Evolutionary conservation across 805 yeast species (phyloP), one percentile per base, ranked within the genome.

Genomic region (Isabelozyma heimii): DNA sequence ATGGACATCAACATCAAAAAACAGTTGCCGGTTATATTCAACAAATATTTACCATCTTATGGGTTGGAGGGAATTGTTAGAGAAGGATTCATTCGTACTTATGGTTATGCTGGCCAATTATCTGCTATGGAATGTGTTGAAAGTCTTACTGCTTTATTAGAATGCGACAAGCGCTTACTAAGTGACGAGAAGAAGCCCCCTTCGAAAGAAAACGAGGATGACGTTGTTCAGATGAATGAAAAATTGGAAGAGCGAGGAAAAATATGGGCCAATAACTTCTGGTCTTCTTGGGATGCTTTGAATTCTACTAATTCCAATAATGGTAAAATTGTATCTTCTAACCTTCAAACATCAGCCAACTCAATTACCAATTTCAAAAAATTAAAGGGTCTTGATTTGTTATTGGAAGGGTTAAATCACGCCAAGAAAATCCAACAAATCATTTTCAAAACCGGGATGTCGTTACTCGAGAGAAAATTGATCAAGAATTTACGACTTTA

Each of bases 91-190:
- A 77, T 90, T 7, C 77, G 97, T 51, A 83, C 88, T 5, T 91
- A 81, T 67, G 99, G 99, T 0, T 92, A 80, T 61, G 83, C 87
- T 51, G 97, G 97, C 1, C 82, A 87, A 12, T 74, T 92, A 13
- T 83, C 95, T 37, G 98, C 98, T 0, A 88, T 90, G 66, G 99
- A 94, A 64, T 90, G 87, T 61, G 97, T 89, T 3, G 97, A 94
- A 61, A 81, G 97, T 0, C 70, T 94, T 8, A 81, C 91, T 3
- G 97, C 98, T 2, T 65, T 92, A 46, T 69, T 94, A 20, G 97
- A 94, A 60, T 80, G 76, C 47, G 88, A 85, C 49, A 77, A 60
- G 30, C 43, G 63, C 41, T 43, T 59, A 27, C 48, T 59, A 26
- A 44, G 48, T 12, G 60, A 52, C 14, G 27, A 42, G 4, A 40